These are phyloP conservation scores for Geum urbanum DNA, from an alignment of 306 rosid species.

Conservation along the genomic window DNA sequence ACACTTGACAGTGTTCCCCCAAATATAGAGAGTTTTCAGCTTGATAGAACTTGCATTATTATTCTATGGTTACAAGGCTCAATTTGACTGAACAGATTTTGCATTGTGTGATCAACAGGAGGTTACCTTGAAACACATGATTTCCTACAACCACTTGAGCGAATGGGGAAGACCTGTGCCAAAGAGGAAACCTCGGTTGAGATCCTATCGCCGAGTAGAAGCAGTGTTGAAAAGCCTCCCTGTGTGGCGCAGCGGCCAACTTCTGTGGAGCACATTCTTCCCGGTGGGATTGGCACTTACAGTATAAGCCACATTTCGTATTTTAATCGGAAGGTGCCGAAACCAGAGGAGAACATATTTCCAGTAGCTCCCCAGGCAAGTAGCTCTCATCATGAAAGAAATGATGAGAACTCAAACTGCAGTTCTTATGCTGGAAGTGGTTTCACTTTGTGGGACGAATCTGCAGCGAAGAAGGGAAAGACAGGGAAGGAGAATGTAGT, in stretches of 20 bases:
- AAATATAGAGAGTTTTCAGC: too few species aligned
- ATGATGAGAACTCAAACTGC: conserved; percentile 78
- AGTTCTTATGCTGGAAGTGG: conserved; percentile 83
- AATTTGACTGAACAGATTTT: neutral
- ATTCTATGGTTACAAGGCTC: neutral
- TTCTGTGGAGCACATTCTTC: conserved; percentile 72
- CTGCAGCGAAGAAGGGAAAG: conserved; percentile 72
- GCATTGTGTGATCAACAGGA: conserved; percentile 42
- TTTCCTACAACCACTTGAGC: conserved; percentile 87
- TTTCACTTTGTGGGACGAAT: conserved; percentile 89
- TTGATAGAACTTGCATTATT: neutral
- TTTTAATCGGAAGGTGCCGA: conserved; percentile 63
- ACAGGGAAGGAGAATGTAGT: conserved; percentile 83
- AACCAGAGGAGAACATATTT: conserved; percentile 54
- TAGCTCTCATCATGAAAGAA: conserved; percentile 42
- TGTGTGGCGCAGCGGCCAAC: conserved; percentile 33
- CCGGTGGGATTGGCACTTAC: conserved; percentile 97
- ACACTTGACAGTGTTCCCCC: too few species aligned
- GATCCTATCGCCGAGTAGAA: conserved; percentile 28
- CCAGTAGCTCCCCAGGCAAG: conserved; percentile 53
- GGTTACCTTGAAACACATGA: conserved; percentile 79
- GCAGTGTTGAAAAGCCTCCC: conserved; percentile 33
- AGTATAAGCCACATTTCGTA: conserved; percentile 77
- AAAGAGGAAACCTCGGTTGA: conserved; percentile 61
- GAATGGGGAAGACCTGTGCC: conserved; percentile 42